These are phyloP conservation scores for Phytopythium aichiense DNA, from an alignment of 352 stramenopile genomes.

Conservation along the genomic window DNA sequence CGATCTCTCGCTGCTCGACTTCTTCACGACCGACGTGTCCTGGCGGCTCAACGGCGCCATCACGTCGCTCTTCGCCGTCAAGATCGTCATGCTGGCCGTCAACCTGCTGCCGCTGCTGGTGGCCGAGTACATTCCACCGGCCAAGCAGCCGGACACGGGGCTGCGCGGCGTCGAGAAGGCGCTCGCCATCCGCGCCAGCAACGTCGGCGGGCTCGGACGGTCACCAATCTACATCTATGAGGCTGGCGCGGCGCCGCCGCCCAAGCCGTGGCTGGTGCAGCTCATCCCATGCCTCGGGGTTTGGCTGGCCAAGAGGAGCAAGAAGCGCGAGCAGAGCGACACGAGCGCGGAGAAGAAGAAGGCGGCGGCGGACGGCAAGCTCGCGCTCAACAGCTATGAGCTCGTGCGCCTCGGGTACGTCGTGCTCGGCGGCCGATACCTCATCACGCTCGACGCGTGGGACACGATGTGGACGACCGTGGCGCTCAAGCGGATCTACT, in stretches of 20 bases:
- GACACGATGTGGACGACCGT: conserved; percentile 20
- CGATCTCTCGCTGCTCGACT: conserved; percentile 22
- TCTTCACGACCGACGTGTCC: conserved; percentile 26
- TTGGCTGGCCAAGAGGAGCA: not conserved
- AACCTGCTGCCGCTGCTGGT: conserved; percentile 34
- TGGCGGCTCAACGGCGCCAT: conserved; percentile 28
- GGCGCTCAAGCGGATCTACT: conserved; percentile 14
- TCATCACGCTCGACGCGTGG: conserved; percentile 29
- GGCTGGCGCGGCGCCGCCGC: not conserved
- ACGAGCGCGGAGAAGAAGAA: conserved; percentile 6
- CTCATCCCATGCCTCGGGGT: not conserved
- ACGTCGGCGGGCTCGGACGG: conserved; percentile 23
- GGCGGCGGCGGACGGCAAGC: conserved; percentile 10
- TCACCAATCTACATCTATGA: conserved; percentile 23
- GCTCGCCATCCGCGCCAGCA: conserved; percentile 25
- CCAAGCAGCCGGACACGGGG: conserved; percentile 16
- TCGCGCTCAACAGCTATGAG: conserved; percentile 29
- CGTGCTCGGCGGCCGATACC: conserved; percentile 20
- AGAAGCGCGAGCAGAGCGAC: not conserved
- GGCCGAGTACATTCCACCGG: conserved; percentile 17
- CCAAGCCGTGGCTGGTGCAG: not conserved
- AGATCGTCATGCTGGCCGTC: conserved; percentile 31
- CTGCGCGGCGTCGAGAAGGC: conserved; percentile 20
- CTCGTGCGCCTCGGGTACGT: conserved; percentile 32
- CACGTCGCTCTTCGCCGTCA: conserved; percentile 35